Evolutionary conservation across 768 basidiomycete genomes (phyloP), one percentile per base, ranked within the genome.

Genomic region (Floccularia luteovirens): DNA sequence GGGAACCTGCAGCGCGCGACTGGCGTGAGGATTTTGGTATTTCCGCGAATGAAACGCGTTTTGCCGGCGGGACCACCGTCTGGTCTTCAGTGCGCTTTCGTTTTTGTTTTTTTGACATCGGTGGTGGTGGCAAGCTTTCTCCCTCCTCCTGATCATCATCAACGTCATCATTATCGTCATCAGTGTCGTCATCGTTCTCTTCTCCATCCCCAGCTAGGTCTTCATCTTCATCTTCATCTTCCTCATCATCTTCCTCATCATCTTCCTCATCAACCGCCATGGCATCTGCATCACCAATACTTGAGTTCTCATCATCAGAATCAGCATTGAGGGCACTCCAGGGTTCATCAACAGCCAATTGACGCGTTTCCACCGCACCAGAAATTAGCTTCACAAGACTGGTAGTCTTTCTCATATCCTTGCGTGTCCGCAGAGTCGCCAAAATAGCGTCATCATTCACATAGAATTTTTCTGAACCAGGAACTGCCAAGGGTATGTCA

Each of bases 381-480:
- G 60, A 24, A 17, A 54, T 48, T 32, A 75, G 57, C 53, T 66
- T 79, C 36, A 93, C 75, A 46, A 87, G 50, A 8, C 79, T 82
- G 0, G 61, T 68, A 2, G 56, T 54, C 48, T 74, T 78, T 45
- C 85, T 72, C 54, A 86, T 66, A 53, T 88, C 85, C 57, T 82
- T 87, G 47, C 81, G 67, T 14, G 74, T 67, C 32, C 53, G 56
- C 38, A 79, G 57, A 37, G 48, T 54, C 13, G 58, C 59, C 41
- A 91, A 57, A 25, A 82, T 65, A 20, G 49, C 50, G 16, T 64
- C 68, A 56, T 87, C 78, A 17, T 60, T 63, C 1, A 60, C 57
- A 48, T 72, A 70, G 5, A 72, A 42, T 33, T 43, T 30, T 17
- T 41, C 36, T 22, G 42, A 14, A 5, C 31, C 28, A 25, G 42